Evolutionary conservation across 2,329 filamentous ascomycete genomes (phyloP), one percentile per base, ranked within the genome.

Genomic region (Phyllosticta paracitricarpa): DNA sequence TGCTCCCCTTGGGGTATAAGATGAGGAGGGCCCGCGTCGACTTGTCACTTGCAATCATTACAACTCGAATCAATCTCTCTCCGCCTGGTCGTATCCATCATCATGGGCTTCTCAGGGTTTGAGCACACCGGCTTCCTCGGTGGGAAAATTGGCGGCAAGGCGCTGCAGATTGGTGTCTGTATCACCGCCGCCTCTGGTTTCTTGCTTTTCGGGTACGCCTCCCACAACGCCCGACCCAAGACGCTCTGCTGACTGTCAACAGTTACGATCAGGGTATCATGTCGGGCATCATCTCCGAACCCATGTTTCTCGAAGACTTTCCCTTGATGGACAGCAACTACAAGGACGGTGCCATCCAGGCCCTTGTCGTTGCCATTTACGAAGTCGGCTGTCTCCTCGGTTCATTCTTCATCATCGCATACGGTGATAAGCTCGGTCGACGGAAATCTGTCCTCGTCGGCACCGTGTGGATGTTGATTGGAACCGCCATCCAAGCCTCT

Each of bases 291-390:
- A 75, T 77, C 61, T 71, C 71, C 24, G 70, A 72, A 28, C 67
- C 67, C 22, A 66, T 68, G 24, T 77, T 76, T 65, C 60, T 66
- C 40, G 24, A 52, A 0, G 68, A 68, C 14, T 77, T 77, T 58
- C 75, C 74, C 7, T 66, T 75, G 62, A 72, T 73, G 54, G 64
- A 72, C 0, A 66, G 64, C 22, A 68, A 80, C 66, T 68, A 48
- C 52, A 62, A 62, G 51, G 33, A 48, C 25, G 72, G 68, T 9
- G 75, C 73, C 14, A 70, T 77, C 63, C 75, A 78, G 65, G 79
- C 78, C 59, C 77, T 76, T 61, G 77, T 81, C 35, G 78, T 77
- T 7, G 73, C 79, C 28, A 80, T 79, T 65, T 82, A 81, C 70
- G 78, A 79, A 63, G 68, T 81, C 40, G 79, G 79, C n/a, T 77